Percentiles rank a stretch among this genome's conserved stretches.
phyloP scores from a whole-genome alignment of 1,139 yeast species.

The Spencermartinsiella ligniputridi region DNA sequence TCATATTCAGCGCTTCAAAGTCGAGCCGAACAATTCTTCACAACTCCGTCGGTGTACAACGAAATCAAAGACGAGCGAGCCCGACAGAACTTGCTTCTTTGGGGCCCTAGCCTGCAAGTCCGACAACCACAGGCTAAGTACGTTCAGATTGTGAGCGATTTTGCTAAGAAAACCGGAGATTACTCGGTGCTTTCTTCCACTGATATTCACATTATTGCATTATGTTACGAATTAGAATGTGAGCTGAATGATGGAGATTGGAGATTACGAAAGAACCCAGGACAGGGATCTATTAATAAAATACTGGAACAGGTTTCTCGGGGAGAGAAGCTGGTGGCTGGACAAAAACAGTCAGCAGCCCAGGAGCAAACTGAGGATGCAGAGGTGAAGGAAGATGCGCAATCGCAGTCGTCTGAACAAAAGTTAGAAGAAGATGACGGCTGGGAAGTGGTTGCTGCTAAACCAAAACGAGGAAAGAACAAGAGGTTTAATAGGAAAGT shows the following conservation, averaged over 20 bases:
- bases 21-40: slow-evolving; percentile 64
- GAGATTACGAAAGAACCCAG: slow-evolving; percentile 64
- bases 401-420: slow-evolving; percentile 9
- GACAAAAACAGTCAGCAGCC: slow-evolving; percentile 10
- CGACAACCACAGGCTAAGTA: slow-evolving; percentile 72
- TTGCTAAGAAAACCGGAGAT: slow-evolving; percentile 90
- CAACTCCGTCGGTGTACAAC: slow-evolving; percentile 85
- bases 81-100: slow-evolving; percentile 65
- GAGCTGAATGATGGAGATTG: slow-evolving; percentile 65
- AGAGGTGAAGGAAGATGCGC: slow-evolving; percentile 10
- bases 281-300: slow-evolving; percentile 43
- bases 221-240: slow-evolving; percentile 80
- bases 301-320: slow-evolving; percentile 10
- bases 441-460: slow-evolving; percentile 28
- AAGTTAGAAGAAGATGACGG: slow-evolving; percentile 28
- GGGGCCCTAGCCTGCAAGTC: slow-evolving; percentile 55
- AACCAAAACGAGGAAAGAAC: slow-evolving; percentile 19
- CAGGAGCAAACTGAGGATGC: slow-evolving; percentile 1
- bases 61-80: slow-evolving; percentile 88
- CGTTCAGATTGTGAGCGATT: slow-evolving; percentile 61
- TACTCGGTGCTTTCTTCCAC: slow-evolving; percentile 79
- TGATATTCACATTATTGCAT: slow-evolving; percentile 88
- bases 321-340: slow-evolving; percentile 9
- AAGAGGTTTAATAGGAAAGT: slow-evolving; percentile 10
- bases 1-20: slow-evolving; percentile 70